These are phyloP conservation scores for Ligustrum vulgare DNA, from an alignment of 257 asterid species.

Conservation along the genomic window DNA sequence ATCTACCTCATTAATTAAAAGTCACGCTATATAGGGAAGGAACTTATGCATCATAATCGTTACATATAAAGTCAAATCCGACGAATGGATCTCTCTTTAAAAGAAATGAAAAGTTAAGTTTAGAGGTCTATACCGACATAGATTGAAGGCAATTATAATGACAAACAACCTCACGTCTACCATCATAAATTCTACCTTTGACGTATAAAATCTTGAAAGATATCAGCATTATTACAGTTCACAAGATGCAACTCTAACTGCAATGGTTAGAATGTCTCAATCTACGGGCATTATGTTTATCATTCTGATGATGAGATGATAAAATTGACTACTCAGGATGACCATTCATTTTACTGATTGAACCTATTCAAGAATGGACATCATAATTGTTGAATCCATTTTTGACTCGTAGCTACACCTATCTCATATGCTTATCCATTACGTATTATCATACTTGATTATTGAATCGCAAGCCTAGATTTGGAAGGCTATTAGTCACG, in stretches of 20 bases:
- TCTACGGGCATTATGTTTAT: neutral
- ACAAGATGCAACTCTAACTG: neutral
- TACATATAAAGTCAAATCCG: neutral
- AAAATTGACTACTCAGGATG: too few relatives aligned
- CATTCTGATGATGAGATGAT: neutral
- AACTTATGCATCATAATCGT: too few relatives aligned
- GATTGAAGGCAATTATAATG: too few relatives aligned
- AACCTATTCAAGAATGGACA: too few relatives aligned
- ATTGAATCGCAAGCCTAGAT: slow-evolving; percentile 15
- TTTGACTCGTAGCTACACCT: slow-evolving; percentile 6
- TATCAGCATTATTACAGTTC: neutral
- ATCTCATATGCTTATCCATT: slow-evolving; percentile 9
- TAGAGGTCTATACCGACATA: neutral
- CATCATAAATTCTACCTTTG: neutral
- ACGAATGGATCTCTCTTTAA: too few relatives aligned
- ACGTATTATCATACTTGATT: slow-evolving; percentile 13
- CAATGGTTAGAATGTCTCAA: neutral
- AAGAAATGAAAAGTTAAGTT: neutral
- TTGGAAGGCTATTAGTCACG: neutral
- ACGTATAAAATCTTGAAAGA: neutral
- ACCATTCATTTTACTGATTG: neutral
- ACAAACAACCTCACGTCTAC: neutral
- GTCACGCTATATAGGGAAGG: too few relatives aligned
- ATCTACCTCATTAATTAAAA: too few relatives aligned
- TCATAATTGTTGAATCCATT: neutral